A percentile compares a stretch with the other conserved stretches of the same genome.
phyloP scores from a whole-genome alignment of 2,329 filamentous ascomycete genomes.

The Colletotrichum agaves region DNA sequence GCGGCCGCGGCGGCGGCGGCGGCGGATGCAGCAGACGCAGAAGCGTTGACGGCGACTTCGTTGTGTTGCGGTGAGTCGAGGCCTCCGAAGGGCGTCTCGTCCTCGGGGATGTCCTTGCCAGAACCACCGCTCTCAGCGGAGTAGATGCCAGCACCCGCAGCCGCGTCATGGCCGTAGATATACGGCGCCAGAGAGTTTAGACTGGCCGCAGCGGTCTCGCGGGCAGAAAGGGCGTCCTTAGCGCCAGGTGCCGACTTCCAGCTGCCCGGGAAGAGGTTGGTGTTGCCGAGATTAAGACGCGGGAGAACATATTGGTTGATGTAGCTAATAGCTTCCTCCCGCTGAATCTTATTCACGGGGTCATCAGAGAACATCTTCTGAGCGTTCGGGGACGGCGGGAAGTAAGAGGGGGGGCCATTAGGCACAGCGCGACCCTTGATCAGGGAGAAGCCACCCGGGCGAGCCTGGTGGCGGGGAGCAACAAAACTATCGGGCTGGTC shows the following conservation, averaged over 20 bases:
- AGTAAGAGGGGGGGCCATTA: constrained; percentile 71
- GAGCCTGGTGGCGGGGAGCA: constrained; percentile 64
- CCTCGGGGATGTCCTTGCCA: constrained; percentile 38
- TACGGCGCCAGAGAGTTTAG: constrained; percentile 66
- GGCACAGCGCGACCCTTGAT: constrained; percentile 73
- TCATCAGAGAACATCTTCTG: constrained; percentile 58
- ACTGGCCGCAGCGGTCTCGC: constrained; percentile 60
- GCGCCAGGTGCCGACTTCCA: constrained; percentile 48
- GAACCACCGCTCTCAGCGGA: constrained; percentile 38
- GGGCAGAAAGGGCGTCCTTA: constrained; percentile 50
- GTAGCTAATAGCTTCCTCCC: constrained; percentile 73
- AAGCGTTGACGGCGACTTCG: constrained; percentile 18
- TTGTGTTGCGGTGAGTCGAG: constrained; percentile 34
- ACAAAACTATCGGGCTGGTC: constrained; percentile 66
- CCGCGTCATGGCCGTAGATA: constrained; percentile 62
- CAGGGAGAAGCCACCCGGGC: constrained; percentile 67
- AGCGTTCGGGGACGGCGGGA: constrained; percentile 60
- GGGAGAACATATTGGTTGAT: constrained; percentile 77
- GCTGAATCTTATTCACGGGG: constrained; percentile 72
- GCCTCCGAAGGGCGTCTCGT: constrained; percentile 39
- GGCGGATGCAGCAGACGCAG: constrained; percentile 10
- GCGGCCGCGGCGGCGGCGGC: constrained; percentile 19
- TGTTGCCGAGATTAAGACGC: constrained; percentile 63
- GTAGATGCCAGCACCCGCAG: constrained; percentile 57
- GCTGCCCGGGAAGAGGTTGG: constrained; percentile 51